Conservation (phyloP, 139 green algal species). For the Chlorella sp. region DNA sequence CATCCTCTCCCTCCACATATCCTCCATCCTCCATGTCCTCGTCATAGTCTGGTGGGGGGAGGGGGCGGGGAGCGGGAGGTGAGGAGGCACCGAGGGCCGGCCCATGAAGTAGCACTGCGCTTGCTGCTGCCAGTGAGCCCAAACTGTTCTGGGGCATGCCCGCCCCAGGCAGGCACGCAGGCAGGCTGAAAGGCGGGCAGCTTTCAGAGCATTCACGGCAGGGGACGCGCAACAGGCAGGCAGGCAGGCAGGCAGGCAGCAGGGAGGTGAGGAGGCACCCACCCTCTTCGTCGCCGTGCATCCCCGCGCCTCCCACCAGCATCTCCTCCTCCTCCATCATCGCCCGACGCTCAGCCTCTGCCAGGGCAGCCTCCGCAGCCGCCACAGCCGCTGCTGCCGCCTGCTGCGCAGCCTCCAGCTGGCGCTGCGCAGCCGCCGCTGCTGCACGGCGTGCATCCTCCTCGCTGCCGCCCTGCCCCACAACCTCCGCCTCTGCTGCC, state of each 20-base stretch:
- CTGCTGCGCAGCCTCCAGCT: neutral
- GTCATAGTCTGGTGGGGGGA: slow-evolving; percentile 29
- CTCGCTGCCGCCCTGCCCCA: slow-evolving; percentile 23
- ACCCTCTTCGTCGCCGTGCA: slow-evolving; percentile 24
- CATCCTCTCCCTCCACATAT: slow-evolving; percentile 60
- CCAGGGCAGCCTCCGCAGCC: neutral
- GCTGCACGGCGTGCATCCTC: slow-evolving; percentile 1
- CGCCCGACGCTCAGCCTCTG: neutral
- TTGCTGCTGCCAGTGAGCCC: neutral
- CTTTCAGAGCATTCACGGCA: neutral
- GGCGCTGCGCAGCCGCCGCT: neutral
- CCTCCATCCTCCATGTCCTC: slow-evolving; percentile 60
- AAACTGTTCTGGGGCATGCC: neutral
- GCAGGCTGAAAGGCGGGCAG: neutral
- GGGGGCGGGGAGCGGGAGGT: neutral
- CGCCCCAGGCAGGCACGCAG: neutral
- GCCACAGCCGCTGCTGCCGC: neutral
- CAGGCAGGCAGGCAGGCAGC: neutral
- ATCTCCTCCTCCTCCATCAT: slow-evolving; percentile 15
- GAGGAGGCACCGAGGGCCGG: neutral
- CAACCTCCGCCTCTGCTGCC: slow-evolving; percentile 53
- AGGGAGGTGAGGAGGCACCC: neutral
- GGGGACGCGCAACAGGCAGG: neutral
- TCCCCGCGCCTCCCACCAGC: neutral
- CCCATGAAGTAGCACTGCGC: neutral